Conservation (phyloP, 2,329 filamentous ascomycete species). For the Trichoderma gracile region DNA sequence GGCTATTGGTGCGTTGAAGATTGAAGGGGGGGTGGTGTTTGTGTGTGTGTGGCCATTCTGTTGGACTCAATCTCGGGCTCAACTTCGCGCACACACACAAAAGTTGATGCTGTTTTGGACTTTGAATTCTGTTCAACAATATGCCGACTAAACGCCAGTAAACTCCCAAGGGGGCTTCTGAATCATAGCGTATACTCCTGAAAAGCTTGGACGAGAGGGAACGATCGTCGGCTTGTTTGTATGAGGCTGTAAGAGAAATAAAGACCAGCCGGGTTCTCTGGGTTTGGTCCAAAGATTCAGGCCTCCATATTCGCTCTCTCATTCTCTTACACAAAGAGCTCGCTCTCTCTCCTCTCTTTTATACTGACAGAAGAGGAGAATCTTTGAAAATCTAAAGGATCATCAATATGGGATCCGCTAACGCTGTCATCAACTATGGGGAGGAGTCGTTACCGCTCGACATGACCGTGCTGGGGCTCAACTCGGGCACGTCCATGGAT, state of each 20-base stretch:
- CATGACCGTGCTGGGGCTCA: conserved; percentile 54
- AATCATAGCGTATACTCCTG: neutral
- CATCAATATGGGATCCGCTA: conserved; percentile 14
- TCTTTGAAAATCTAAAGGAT: neutral
- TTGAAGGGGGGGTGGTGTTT: neutral
- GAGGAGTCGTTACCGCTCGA: conserved; percentile 40
- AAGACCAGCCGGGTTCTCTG: neutral
- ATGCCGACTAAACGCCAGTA: conserved; percentile 7
- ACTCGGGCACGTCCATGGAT: conserved; percentile 54
- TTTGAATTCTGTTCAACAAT: neutral
- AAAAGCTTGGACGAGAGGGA: neutral
- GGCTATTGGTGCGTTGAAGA: neutral
- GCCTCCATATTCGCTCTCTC: neutral
- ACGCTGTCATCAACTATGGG: neutral
- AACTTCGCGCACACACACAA: conserved; percentile 4
- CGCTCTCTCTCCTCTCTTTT: neutral
- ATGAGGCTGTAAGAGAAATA: neutral
- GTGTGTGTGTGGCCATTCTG: too few relatives aligned
- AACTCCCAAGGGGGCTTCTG: neutral
- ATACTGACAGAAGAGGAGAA: too few relatives aligned
- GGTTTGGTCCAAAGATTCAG: neutral
- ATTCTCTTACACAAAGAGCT: neutral
- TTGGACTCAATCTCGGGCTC: conserved; percentile 11
- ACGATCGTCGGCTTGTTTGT: neutral
- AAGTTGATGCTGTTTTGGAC: neutral